Evolutionary conservation across 495 filamentous ascomycete genomes (phyloP).

Genomic region (Podospora conica): DNA sequence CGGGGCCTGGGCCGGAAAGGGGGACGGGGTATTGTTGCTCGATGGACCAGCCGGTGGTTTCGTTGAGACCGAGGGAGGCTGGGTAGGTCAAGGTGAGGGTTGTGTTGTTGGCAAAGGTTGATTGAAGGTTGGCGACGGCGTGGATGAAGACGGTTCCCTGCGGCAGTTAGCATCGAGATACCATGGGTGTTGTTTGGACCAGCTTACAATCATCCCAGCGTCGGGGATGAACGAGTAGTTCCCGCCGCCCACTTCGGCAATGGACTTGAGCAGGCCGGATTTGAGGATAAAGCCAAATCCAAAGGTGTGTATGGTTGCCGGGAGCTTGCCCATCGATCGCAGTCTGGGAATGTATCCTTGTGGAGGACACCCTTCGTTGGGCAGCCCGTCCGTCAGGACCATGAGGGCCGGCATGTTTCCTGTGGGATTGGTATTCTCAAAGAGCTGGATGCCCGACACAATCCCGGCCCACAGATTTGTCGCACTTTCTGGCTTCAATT

Average conservation of each 20-base stretch:
- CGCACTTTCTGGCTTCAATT: constrained; percentile 16
- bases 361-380: constrained; percentile 31
- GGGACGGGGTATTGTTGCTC: constrained; percentile 17
- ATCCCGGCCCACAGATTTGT: constrained; percentile 44
- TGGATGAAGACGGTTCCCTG: constrained; percentile 35
- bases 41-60: constrained; percentile 32
- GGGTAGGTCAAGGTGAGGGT: constrained; percentile 31
- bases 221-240: constrained; percentile 46
- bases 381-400: constrained; percentile 43
- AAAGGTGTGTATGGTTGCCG: constrained; percentile 41
- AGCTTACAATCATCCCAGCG: constrained; percentile 41
- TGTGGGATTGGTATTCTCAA: constrained; percentile 15
- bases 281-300: constrained; percentile 39
- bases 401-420: constrained; percentile 37
- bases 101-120: constrained; percentile 36
- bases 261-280: constrained; percentile 40
- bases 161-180: not conserved
- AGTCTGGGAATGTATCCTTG: constrained; percentile 37
- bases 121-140: constrained; percentile 42
- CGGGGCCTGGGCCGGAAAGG: constrained; percentile 4
- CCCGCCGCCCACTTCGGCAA: constrained; percentile 37
- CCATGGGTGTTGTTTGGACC: not conserved
- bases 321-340: constrained; percentile 25
- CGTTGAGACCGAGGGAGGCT: constrained; percentile 21
- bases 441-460: constrained; percentile 29